A percentile compares a stretch with the other conserved stretches of the same genome.
These are phyloP conservation scores for Strigomonas oncopelti DNA, from an alignment of 208 protist genomes.

Conservation along the genomic window DNA sequence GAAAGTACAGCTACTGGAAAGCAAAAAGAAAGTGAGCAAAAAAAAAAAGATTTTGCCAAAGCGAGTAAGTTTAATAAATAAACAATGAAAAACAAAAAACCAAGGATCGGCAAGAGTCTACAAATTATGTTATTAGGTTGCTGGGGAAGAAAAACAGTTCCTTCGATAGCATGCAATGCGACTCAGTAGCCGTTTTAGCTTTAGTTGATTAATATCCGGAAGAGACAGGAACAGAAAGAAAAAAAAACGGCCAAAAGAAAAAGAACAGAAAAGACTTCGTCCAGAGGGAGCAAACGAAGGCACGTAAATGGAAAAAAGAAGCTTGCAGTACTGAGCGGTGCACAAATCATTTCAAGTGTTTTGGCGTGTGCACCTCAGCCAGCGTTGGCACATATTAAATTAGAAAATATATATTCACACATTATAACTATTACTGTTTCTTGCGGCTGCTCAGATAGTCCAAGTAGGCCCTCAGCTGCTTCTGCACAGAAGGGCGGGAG, in stretches of 20 bases:
- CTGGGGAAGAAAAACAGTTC: too few species aligned
- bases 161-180: too few species aligned
- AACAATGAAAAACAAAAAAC: not conserved
- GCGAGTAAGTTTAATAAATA: not conserved
- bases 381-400: not conserved
- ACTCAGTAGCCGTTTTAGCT: too few species aligned
- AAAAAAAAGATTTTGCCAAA: not conserved
- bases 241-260: not conserved
- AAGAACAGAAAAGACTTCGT: not conserved
- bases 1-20: not conserved
- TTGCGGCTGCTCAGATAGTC: slow-evolving; percentile 50
- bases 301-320: not conserved
- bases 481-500: slow-evolving; percentile 57
- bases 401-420: not conserved
- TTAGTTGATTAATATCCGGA: too few species aligned
- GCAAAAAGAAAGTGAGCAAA: not conserved
- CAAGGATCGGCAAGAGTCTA: not conserved
- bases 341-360: too few species aligned
- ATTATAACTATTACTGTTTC: slow-evolving; percentile 11
- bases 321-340: too few species aligned
- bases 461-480: slow-evolving; percentile 46
- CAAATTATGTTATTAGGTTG: too few species aligned
- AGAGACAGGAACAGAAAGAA: not conserved
- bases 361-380: too few species aligned
- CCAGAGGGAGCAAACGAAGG: not conserved